These are phyloP conservation scores for Mortierella sp. DNA, from an alignment of 371 early-diverging fungal genomes.

Conservation along the genomic window DNA sequence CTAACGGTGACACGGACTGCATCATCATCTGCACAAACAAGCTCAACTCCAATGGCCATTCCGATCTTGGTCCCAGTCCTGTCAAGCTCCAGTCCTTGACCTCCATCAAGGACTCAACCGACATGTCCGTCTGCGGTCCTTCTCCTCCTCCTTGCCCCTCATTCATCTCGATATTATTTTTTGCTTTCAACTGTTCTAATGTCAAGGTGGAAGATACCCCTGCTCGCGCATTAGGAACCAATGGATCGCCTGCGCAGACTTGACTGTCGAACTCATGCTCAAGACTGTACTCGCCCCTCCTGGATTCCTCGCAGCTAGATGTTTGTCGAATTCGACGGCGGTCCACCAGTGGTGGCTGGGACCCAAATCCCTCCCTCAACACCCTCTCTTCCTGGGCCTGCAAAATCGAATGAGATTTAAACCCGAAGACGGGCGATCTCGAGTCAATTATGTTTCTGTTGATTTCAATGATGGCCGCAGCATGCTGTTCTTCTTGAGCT, in stretches of 20 bases:
- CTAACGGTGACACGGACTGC: conserved; percentile 26
- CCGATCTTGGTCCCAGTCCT: conserved; percentile 28
- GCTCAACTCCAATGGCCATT: conserved; percentile 33
- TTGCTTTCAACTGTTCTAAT: conserved; percentile 5
- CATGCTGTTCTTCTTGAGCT: neutral
- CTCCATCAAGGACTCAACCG: conserved; percentile 20
- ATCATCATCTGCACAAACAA: conserved; percentile 15
- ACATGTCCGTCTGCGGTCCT: conserved; percentile 2
- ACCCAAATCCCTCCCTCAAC: conserved; percentile 10
- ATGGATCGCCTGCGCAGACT: neutral
- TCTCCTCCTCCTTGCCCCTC: no score
- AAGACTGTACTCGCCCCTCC: no score
- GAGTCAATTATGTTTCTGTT: conserved; percentile 16
- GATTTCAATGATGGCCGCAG: neutral
- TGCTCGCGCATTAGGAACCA: conserved; percentile 18
- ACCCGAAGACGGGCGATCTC: conserved; percentile 23
- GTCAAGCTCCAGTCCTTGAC: conserved; percentile 44
- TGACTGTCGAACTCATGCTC: no score
- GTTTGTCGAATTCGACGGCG: no score
- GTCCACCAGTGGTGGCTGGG: no score
- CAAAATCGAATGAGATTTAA: no score
- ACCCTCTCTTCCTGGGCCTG: conserved; percentile 21
- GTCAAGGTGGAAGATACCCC: conserved; percentile 25
- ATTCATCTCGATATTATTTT: neutral
- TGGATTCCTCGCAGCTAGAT: no score